Percentiles rank a stretch among this genome's conserved stretches.
Evolutionary conservation across 768 basidiomycete genomes (phyloP).

Genomic region (Hericium coralloides): DNA sequence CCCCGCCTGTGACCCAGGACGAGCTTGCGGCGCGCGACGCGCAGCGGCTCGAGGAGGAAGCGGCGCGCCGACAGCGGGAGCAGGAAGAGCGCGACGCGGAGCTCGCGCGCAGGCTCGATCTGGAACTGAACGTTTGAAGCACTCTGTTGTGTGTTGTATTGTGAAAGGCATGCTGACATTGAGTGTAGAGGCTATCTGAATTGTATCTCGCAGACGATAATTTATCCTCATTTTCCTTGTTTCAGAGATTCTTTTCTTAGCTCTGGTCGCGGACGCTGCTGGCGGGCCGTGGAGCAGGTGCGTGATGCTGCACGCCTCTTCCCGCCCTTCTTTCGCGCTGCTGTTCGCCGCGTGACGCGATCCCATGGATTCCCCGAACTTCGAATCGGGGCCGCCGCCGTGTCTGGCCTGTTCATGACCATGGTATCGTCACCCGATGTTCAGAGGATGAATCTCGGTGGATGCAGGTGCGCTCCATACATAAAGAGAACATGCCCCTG

Average conservation of each 20-base stretch:
- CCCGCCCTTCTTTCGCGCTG: neutral
- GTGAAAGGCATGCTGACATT: too few species aligned
- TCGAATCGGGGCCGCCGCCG: neutral
- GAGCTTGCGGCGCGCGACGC: slow-evolving; percentile 6
- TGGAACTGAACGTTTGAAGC: slow-evolving; percentile 8
- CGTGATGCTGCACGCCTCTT: neutral
- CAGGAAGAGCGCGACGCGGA: slow-evolving; percentile 13
- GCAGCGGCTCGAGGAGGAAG: slow-evolving; percentile 10
- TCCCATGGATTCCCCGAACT: neutral
- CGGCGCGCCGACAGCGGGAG: slow-evolving; percentile 3
- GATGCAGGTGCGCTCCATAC: too few species aligned
- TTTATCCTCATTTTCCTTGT: too few species aligned
- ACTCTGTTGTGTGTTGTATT: too few species aligned
- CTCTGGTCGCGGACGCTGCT: too few species aligned
- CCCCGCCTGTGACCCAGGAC: neutral
- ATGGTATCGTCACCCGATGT: too few species aligned
- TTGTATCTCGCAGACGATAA: too few species aligned
- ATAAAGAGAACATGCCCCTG: neutral
- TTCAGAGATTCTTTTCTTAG: too few species aligned
- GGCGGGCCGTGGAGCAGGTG: too few species aligned
- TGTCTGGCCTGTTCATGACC: too few species aligned
- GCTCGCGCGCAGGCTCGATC: slow-evolving; percentile 12
- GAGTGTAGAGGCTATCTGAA: too few species aligned
- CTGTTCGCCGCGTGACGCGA: neutral
- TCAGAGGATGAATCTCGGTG: too few species aligned